phyloP scores from a whole-genome alignment of 176 grass and related monocot genomes.

The Musa itinerans region DNA sequence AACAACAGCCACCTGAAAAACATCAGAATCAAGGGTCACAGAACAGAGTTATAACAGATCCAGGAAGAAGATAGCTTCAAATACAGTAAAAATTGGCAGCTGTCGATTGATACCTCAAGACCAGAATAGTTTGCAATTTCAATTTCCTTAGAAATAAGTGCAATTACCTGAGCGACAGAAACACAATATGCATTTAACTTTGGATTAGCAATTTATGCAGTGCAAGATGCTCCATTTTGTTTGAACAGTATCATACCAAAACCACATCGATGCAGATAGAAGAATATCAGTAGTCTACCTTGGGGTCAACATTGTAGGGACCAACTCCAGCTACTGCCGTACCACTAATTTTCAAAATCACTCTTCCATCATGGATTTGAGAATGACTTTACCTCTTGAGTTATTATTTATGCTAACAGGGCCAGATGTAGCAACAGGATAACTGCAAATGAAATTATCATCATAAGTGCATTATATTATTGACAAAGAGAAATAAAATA shows the following conservation, averaged over 20 bases:
- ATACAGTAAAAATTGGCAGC: neutral
- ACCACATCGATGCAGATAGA: neutral
- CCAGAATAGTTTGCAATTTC: constrained; percentile 55
- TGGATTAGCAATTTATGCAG: constrained; percentile 2
- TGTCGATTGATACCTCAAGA: constrained; percentile 39
- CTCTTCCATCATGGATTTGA: constrained; percentile 60
- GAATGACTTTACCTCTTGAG: constrained; percentile 22
- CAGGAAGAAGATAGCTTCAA: constrained; percentile 14
- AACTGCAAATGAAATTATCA: constrained; percentile 25
- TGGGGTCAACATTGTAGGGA: constrained; percentile 70
- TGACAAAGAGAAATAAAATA: neutral
- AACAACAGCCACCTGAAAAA: constrained; percentile 61
- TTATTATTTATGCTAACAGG: constrained; percentile 16
- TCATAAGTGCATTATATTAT: neutral
- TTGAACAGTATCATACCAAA: neutral
- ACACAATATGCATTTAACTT: neutral
- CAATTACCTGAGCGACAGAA: constrained; percentile 43
- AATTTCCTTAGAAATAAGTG: constrained; percentile 88
- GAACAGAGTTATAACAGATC: constrained; percentile 1
- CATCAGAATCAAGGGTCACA: neutral
- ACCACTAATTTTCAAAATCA: constrained; percentile 76
- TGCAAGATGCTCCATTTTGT: neutral
- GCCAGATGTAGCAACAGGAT: constrained; percentile 30
- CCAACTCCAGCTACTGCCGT: constrained; percentile 39
- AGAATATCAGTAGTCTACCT: constrained; percentile 34